Evolutionary conservation across 805 yeast species (phyloP), one percentile per base, ranked within the genome.

Genomic region (Sungouiozyma ichnusensis): DNA sequence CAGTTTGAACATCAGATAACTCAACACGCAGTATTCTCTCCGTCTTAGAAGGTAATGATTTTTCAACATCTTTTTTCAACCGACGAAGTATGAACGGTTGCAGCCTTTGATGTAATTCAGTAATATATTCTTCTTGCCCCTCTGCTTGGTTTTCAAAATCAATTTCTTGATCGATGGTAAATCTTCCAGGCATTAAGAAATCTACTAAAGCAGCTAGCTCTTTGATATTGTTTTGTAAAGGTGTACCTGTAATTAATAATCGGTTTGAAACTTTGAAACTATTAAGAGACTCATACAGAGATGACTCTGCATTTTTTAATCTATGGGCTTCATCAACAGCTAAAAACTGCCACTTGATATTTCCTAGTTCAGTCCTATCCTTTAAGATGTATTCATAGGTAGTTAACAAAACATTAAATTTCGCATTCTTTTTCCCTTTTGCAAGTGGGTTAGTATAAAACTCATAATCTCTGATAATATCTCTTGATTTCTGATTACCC

Each of bases 261-360:
- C 97, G 71, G 63, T 92, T 92, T 2, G 79, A 73, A 9, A 82
- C 92, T 53, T 79, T 83, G 67, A 92, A 86, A 49, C 81, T 83
- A 53, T 71, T 74, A 44, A 92, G 70, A 2, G 95, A 81, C 57
- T 90, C 97, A 60, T 92, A 92, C 34, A 92, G 67, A 0, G 97
- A 88, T 20, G 92, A 79, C 60, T 88, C 97, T 0, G 95, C 85
- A 58, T 92, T 92, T 54, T 92, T 92, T 58, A 92, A 71, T 57
- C 98, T 74, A 66, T 92, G 99, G 4, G 98, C 99, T 66, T 92
- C 99, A 63, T 92, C 99, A 19, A 92, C 97, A 2, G 98, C 98
- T 51, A 94, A 65, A 58, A 82, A 92, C 60, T 88, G 97, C 99
- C 99, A 92, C 60, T 75, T 82, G 45, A 92, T 75, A 20, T 76